Evolutionary conservation across 345 rosid species (phyloP), one percentile per base, ranked within the genome.

Genomic region (Sapria himalayana): DNA sequence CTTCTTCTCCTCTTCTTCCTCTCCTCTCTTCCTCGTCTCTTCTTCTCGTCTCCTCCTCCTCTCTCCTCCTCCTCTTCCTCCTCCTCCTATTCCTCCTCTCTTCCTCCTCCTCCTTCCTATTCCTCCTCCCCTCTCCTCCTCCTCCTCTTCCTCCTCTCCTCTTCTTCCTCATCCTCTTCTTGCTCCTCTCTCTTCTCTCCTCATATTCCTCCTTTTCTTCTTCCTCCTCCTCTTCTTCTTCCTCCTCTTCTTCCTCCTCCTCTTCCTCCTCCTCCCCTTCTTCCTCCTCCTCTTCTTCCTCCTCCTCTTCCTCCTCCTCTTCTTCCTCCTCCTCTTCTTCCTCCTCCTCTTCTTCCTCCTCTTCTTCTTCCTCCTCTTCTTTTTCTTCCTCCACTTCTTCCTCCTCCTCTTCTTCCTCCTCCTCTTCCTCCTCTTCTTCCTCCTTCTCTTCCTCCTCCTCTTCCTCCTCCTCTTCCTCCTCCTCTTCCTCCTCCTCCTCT

Each of bases 21-120:
- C 33, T 29, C 33, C 33, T 29, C 33, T 29, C 33, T 29, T 29
- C n/a, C 33, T 29, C 8, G n/a, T 29, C 33, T n/a, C 33, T 29
- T 29, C 33, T 29, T 29, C n/a, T n/a, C 33, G 8, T 29, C n/a
- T n/a, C n/a, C n/a, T n/a, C n/a, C n/a, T n/a, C n/a, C n/a, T n/a
- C n/a, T n/a, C n/a, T n/a, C n/a, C n/a, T n/a, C n/a, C n/a, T n/a
- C n/a, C n/a, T n/a, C n/a, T n/a, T n/a, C n/a, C n/a, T n/a, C n/a
- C n/a, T n/a, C n/a, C n/a, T n/a, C n/a, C n/a, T n/a, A n/a, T n/a
- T n/a, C n/a, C n/a, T n/a, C n/a, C n/a, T n/a, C n/a, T n/a, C n/a
- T n/a, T n/a, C n/a, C n/a, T n/a, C n/a, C n/a, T n/a, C n/a, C n/a
- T n/a, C n/a, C n/a, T n/a, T n/a, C n/a, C n/a, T n/a, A n/a, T n/a